phyloP scores from a whole-genome alignment of 2,329 filamentous ascomycete genomes.

The Penicillium rolfsii region DNA sequence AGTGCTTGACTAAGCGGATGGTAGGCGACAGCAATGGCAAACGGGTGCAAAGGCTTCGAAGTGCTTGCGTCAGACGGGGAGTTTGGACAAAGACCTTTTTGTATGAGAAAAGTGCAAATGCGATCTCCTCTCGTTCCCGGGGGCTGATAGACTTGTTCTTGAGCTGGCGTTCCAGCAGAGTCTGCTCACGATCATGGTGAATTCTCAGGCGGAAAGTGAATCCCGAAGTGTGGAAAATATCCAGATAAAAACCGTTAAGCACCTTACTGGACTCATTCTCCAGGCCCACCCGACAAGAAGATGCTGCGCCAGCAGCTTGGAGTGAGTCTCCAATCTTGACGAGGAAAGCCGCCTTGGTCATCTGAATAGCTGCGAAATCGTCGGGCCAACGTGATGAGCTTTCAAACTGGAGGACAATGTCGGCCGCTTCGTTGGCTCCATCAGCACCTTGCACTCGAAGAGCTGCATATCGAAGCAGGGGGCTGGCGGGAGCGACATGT shows the following conservation, averaged over 20 bases:
- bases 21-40: slow-evolving; percentile 78
- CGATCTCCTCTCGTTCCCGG: slow-evolving; percentile 68
- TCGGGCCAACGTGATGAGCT: slow-evolving; percentile 93
- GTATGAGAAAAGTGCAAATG: slow-evolving; percentile 69
- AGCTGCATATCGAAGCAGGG: slow-evolving; percentile 73
- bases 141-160: slow-evolving; percentile 72
- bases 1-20: slow-evolving; percentile 83
- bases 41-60: slow-evolving; percentile 78
- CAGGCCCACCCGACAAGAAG: slow-evolving; percentile 73
- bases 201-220: slow-evolving; percentile 82
- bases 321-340: slow-evolving; percentile 73
- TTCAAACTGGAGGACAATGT: slow-evolving; percentile 88
- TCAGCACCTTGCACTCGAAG: slow-evolving; percentile 34
- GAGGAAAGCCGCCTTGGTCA: slow-evolving; percentile 88
- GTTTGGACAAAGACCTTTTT: slow-evolving; percentile 72
- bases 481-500: slow-evolving; percentile 73
- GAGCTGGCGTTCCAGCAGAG: slow-evolving; percentile 74
- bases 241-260: slow-evolving; percentile 79
- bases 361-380: slow-evolving; percentile 85
- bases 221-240: slow-evolving; percentile 73
- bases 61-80: slow-evolving; percentile 78
- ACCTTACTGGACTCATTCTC: slow-evolving; percentile 72
- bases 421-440: slow-evolving; percentile 58
- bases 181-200: slow-evolving; percentile 84
- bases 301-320: slow-evolving; percentile 61